Evolutionary conservation across 2,329 filamentous ascomycete species (phyloP), one percentile per base, ranked within the genome.

Genomic region (Talaromyces sp.): DNA sequence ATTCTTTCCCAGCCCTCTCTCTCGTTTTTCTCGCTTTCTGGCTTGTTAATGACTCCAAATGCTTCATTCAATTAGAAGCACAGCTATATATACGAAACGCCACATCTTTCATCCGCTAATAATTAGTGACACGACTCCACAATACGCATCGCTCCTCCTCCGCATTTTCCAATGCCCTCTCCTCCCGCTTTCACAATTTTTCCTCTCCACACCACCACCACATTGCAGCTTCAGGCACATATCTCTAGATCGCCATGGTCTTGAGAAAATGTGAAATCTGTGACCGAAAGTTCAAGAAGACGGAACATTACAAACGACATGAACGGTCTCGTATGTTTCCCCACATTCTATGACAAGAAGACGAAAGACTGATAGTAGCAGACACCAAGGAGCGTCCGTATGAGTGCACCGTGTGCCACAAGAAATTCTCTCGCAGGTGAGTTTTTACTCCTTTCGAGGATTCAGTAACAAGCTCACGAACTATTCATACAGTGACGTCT

Each of bases 331-430:
- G 82, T 84, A 74, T 35, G 60, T 61, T 1, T 11, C 12, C 12
- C n/a, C 5, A 35, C n/a, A 21, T 25, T 33, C 28, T 5, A 18
- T 40, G 14, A n/a, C 16, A n/a, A 7, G 14, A 40, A 3, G 5
- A 7, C 1, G 11, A 31, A 50, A 54, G 33, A 54, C 48, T 54
- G n/a, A 39, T 42, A 58, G 48, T 44, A 28, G 4, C 63, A 84
- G 82, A 84, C 69, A 84, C 82, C 25, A 79, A 82, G 62, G 82
- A 84, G 71, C 79, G 81, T 58, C 82, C 82, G 1, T 84, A 83
- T 66, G 78, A 82, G 68, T 84, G 82, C 67, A 78, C 75, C 64
- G 78, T 81, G 58, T 84, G 82, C 69, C 79, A 82, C 65, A 84
- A 84, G 67, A 77, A 81, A 62, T 84, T 83, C 68, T 83, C 81